Conservation (phyloP, 306 rosid species). For the Prunus dulcis region DNA sequence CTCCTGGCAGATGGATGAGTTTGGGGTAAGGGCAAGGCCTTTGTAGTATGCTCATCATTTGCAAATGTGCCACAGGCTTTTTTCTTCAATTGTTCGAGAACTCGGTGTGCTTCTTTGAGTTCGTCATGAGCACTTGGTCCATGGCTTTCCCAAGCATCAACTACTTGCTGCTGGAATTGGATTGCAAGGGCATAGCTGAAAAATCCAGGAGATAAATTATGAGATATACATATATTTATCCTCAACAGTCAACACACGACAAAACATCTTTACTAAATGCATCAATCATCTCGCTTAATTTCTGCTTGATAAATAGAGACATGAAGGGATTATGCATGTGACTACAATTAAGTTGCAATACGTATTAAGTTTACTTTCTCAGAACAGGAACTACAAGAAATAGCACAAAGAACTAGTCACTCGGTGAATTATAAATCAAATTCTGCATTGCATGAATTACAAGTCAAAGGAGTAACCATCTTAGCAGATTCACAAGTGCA, state of each 20-base stretch:
- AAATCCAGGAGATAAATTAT: slow-evolving; percentile 22
- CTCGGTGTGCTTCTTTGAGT: slow-evolving; percentile 62
- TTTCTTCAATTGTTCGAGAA: slow-evolving; percentile 58
- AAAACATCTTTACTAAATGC: neutral
- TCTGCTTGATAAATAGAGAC: neutral
- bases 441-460: too few relatives aligned
- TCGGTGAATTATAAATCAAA: neutral
- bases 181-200: slow-evolving; percentile 76
- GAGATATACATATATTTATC: neutral
- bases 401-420: neutral
- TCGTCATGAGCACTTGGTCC: slow-evolving; percentile 77
- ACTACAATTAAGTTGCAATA: neutral
- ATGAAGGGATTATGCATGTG: neutral
- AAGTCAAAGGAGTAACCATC: neutral
- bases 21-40: slow-evolving; percentile 63
- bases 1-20: slow-evolving; percentile 33
- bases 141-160: slow-evolving; percentile 92
- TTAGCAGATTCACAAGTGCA: neutral
- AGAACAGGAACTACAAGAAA: neutral
- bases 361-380: neutral
- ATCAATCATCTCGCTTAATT: neutral
- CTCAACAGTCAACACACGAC: neutral
- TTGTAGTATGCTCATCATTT: slow-evolving; percentile 38
- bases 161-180: slow-evolving; percentile 79
- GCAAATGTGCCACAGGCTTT: slow-evolving; percentile 48